Percentiles rank a stretch among this genome's conserved stretches.
phyloP scores from a whole-genome alignment of 225 moss, liverwort and hornwort species.

The Sphagnum tenellum region DNA sequence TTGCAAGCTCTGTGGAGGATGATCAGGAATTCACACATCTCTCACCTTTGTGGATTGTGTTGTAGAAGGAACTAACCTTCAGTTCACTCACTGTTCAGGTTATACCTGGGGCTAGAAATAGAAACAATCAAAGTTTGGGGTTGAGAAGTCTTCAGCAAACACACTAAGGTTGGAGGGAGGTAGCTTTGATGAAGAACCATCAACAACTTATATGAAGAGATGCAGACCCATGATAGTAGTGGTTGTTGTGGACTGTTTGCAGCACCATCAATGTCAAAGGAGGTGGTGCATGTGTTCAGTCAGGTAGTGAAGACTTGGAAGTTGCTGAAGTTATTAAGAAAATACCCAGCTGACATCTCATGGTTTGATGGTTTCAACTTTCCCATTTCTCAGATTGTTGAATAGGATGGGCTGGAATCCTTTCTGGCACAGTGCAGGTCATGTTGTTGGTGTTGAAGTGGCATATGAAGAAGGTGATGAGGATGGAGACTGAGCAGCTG shows the following conservation, averaged over 20 bases:
- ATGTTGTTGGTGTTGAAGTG: constrained; percentile 21
- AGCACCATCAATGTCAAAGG: constrained; percentile 25
- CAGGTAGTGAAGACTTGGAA: constrained; percentile 7
- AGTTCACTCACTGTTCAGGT: background rate
- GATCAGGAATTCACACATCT: too few species aligned
- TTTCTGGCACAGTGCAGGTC: constrained; percentile 1
- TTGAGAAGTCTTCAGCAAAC: constrained; percentile 7
- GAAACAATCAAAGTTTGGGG: constrained; percentile 25
- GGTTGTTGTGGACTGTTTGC: constrained; percentile 5
- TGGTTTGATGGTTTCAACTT: too few species aligned
- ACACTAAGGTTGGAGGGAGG: constrained; percentile 14
- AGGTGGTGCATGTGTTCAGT: constrained; percentile 11
- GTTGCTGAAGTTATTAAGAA: constrained; percentile 8
- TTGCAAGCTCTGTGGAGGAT: too few species aligned
- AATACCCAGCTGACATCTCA: background rate
- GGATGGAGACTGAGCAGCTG: constrained; percentile 30
- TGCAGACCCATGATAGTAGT: constrained; percentile 9
- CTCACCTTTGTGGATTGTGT: too few species aligned
- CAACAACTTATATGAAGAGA: constrained; percentile 9
- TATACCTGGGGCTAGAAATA: constrained; percentile 22
- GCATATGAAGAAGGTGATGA: constrained; percentile 68
- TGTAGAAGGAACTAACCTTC: too few species aligned
- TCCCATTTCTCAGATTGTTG: too few species aligned
- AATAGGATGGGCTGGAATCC: too few species aligned
- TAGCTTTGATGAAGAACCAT: constrained; percentile 9